Evolutionary conservation across 2,329 filamentous ascomycete genomes (phyloP).

Genomic region (Botrytis hyacinthi): DNA sequence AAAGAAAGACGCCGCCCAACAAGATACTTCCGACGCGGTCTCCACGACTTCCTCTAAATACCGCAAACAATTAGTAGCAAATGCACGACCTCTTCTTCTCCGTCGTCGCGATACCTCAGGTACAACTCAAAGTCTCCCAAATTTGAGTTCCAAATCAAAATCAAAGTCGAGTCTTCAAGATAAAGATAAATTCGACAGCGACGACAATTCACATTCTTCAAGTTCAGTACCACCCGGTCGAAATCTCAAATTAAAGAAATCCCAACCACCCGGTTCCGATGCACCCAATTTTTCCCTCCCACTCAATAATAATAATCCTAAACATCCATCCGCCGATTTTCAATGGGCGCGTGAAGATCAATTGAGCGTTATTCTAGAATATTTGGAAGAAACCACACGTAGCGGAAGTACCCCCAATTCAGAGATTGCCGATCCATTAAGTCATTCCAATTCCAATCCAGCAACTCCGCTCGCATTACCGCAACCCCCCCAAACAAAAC

Average conservation of each 20-base stretch:
- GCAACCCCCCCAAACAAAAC: neutral
- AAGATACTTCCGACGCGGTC: neutral
- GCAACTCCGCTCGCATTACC: neutral
- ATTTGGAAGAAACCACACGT: slow-evolving; percentile 24
- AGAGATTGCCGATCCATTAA: neutral
- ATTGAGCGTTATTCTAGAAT: slow-evolving; percentile 32
- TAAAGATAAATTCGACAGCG: neutral
- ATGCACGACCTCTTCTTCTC: neutral
- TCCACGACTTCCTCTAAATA: slow-evolving; percentile 1
- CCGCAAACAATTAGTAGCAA: neutral
- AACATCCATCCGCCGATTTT: slow-evolving; percentile 20
- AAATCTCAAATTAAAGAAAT: neutral
- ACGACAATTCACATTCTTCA: neutral
- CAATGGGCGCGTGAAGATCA: slow-evolving; percentile 33
- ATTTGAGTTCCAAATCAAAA: neutral
- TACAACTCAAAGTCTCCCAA: neutral
- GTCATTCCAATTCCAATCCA: neutral
- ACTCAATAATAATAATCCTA: slow-evolving; percentile 12
- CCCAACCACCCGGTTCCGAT: neutral
- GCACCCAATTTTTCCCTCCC: slow-evolving; percentile 7
- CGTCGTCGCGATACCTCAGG: neutral
- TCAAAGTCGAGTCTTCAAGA: neutral
- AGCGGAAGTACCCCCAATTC: slow-evolving; percentile 8
- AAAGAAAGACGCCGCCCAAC: neutral
- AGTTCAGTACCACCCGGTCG: neutral